Conservation (phyloP, 1,284 basidiomycete species). For the Melampsora medusae region DNA sequence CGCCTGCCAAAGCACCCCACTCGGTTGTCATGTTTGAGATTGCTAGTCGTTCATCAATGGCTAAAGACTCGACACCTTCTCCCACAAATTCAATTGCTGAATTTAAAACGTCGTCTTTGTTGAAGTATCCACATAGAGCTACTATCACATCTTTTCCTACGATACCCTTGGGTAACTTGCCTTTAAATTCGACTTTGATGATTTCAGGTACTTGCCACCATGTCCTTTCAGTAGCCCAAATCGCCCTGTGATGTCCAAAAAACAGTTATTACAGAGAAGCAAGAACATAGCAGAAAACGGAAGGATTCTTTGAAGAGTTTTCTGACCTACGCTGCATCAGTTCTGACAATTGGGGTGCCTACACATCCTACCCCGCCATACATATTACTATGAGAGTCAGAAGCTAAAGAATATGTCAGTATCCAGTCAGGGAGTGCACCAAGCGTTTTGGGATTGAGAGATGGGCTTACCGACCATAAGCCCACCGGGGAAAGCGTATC, state of each 20-base stretch:
- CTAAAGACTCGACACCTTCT: constrained; percentile 75
- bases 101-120: constrained; percentile 94
- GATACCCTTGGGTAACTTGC: constrained; percentile 78
- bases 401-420: constrained; percentile 63
- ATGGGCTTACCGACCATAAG: constrained; percentile 68
- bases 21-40: constrained; percentile 99
- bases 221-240: constrained; percentile 98
- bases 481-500: constrained; percentile 80
- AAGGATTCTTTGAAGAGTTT: constrained; percentile 61
- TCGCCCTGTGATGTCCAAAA: constrained; percentile 63
- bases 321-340: constrained; percentile 14
- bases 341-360: constrained; percentile 80
- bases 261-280: not conserved
- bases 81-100: constrained; percentile 97
- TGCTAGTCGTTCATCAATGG: constrained; percentile 87
- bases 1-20: constrained; percentile 93
- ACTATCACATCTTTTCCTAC: constrained; percentile 99
- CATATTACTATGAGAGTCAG: constrained; percentile 97
- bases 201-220: constrained; percentile 99
- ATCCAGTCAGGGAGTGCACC: not conserved
- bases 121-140: constrained; percentile 92
- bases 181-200: constrained; percentile 88
- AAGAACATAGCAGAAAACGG: constrained; percentile 33
- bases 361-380: constrained; percentile 97
- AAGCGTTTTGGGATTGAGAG: not conserved